Evolutionary conservation across 2,329 filamentous ascomycete genomes (phyloP), one percentile per base, ranked within the genome.

Genomic region (Fonsecaea monophora): DNA sequence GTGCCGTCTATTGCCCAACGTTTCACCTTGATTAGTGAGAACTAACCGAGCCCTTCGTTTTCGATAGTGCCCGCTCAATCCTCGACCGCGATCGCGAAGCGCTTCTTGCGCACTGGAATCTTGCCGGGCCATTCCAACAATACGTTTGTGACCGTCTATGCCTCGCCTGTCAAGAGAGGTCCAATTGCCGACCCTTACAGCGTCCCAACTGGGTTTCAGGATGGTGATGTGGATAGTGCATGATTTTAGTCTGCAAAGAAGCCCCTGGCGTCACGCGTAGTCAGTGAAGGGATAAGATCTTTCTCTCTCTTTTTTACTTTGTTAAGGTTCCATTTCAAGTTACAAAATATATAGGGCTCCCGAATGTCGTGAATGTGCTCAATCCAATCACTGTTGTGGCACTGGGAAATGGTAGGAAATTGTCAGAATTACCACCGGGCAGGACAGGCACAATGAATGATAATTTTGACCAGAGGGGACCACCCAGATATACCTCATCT

Each of bases 211-310:
- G 61, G 61, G 9, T 18, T 42, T 34, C 6, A 2, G 40, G 61
- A 30, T 5, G 61, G 61, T 10, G 61, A 64, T 30, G 40, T 64
- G 34, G 54, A 58, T 58, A 57, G 59, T 61, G 59, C 6, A 38
- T 59, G 37, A 45, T 45, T 40, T 25, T 25, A 25, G 2, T 25
- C 25, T 25, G 25, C 25, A 25, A 25, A 25, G 25, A 25, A 25
- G 25, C 1, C 25, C 25, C 25, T 25, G 25, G 3, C 3, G 25
- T 25, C 25, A 25, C 25, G 25, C 25, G 25, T 25, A 2, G 25
- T 25, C 25, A 25, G 25, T 25, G 25, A 25, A 25, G 25, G 25
- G 25, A 25, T 25, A 25, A 25, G 25, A 2, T 25, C 25, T 25
- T 2, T 25, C 25, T 25, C 21, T 21, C 21, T 21, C 21, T 25